Percentiles rank a stretch among this genome's conserved stretches.
Conservation (phyloP, 495 filamentous ascomycete genomes). For the Coniosporium apollinis region DNA sequence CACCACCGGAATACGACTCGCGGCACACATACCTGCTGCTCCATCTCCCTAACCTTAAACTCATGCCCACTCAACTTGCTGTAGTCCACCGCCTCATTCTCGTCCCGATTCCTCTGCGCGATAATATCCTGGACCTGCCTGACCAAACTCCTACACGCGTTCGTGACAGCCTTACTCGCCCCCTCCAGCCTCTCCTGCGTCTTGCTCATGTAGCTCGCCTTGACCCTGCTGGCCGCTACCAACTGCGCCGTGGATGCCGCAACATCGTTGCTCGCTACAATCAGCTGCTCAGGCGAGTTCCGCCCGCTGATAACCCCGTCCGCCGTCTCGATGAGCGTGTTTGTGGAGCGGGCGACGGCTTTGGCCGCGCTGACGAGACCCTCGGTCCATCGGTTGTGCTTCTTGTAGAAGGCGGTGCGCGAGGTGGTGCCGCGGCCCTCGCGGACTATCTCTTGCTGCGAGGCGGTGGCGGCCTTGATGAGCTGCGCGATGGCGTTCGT, state of each 20-base stretch:
- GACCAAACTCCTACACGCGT: conserved; percentile 73
- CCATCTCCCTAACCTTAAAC: conserved; percentile 98
- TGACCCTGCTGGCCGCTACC: conserved; percentile 86
- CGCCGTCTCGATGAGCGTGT: conserved; percentile 91
- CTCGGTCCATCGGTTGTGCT: conserved; percentile 96
- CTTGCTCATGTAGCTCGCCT: conserved; percentile 95
- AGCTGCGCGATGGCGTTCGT: conserved; percentile 92
- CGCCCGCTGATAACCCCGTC: conserved; percentile 85
- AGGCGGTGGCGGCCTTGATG: conserved; percentile 87
- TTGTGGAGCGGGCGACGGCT: conserved; percentile 80
- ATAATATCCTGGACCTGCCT: conserved; percentile 92
- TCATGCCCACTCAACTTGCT: conserved; percentile 72
- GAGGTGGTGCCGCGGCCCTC: conserved; percentile 70
- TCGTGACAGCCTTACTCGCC: conserved; percentile 83
- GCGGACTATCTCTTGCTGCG: conserved; percentile 94
- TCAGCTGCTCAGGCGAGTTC: conserved; percentile 90
- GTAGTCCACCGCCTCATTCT: conserved; percentile 75
- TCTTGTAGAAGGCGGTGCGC: conserved; percentile 96
- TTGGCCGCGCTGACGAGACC: conserved; percentile 94
- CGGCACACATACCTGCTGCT: conserved; percentile 96
- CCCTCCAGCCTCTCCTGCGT: conserved; percentile 80
- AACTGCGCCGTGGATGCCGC: conserved; percentile 91
- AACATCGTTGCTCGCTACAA: conserved; percentile 93
- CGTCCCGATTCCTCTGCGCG: conserved; percentile 61
- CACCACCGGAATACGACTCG: too few relatives aligned